phyloP scores from a whole-genome alignment of 768 basidiomycete species.

The Agaricus blazei region DNA sequence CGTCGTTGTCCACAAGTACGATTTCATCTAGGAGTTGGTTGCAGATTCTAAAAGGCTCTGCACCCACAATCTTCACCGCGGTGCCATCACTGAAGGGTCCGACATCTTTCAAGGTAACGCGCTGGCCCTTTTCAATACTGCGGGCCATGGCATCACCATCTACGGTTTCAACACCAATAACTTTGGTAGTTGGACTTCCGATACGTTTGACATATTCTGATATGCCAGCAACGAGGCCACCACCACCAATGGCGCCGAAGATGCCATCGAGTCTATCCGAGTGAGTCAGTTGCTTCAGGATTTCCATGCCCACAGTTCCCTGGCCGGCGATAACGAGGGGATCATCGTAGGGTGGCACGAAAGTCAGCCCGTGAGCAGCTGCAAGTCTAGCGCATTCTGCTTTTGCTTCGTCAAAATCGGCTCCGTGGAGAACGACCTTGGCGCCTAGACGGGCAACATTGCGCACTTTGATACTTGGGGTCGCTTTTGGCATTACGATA shows the following conservation, averaged over 20 bases:
- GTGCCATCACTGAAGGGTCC: slow-evolving; percentile 98
- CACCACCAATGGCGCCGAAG: slow-evolving; percentile 91
- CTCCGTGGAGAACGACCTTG: slow-evolving; percentile 88
- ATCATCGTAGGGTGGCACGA: slow-evolving; percentile 97
- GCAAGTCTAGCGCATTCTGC: slow-evolving; percentile 88
- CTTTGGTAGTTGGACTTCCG: slow-evolving; percentile 74
- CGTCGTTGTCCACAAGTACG: slow-evolving; percentile 87
- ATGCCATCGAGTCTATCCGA: slow-evolving; percentile 77
- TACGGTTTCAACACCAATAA: slow-evolving; percentile 89
- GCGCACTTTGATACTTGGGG: slow-evolving; percentile 92
- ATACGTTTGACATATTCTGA: slow-evolving; percentile 90
- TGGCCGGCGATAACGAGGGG: slow-evolving; percentile 97
- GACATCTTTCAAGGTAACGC: slow-evolving; percentile 82
- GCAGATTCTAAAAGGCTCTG: slow-evolving; percentile 93
- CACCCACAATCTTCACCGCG: slow-evolving; percentile 92
- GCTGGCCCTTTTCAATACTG: slow-evolving; percentile 76
- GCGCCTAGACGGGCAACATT: slow-evolving; percentile 95
- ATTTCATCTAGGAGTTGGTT: slow-evolving; percentile 77
- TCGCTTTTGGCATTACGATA: slow-evolving; percentile 97
- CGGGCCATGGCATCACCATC: slow-evolving; percentile 93
- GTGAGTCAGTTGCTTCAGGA: slow-evolving; percentile 81
- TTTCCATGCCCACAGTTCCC: slow-evolving; percentile 92
- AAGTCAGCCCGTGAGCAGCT: slow-evolving; percentile 66
- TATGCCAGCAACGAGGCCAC: slow-evolving; percentile 89
- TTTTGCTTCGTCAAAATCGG: slow-evolving; percentile 96